Evolutionary conservation across 805 yeast species (phyloP).

Genomic region (Kurtzmaniella fragi): DNA sequence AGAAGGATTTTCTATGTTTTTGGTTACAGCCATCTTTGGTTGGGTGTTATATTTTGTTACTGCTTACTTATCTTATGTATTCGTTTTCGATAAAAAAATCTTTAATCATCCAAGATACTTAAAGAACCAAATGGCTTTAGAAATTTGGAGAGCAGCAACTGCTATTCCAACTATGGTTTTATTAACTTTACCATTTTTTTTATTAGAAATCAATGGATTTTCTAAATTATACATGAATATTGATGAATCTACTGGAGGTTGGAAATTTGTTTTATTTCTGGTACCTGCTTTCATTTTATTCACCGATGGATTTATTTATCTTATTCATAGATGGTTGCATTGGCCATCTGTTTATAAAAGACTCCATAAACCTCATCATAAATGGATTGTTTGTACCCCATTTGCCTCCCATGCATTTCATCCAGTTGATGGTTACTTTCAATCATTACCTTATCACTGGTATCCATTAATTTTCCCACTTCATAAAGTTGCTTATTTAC

Average conservation of each 20-base stretch:
- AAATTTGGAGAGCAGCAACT: constrained; percentile 68
- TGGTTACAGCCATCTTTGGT: constrained; percentile 77
- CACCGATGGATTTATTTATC: constrained; percentile 89
- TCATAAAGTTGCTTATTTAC: constrained; percentile 78
- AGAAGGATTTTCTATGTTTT: constrained; percentile 60
- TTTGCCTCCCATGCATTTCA: constrained; percentile 98
- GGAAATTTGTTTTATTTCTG: constrained; percentile 61
- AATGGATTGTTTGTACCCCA: constrained; percentile 98
- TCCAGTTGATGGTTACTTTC: constrained; percentile 93
- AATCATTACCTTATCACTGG: constrained; percentile 88
- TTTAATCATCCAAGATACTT: constrained; percentile 95
- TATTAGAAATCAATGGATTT: constrained; percentile 77
- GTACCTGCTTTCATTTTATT: constrained; percentile 79
- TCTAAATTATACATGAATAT: constrained; percentile 71
- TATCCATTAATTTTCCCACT: constrained; percentile 91
- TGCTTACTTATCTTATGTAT: constrained; percentile 72
- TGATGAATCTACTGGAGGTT: constrained; percentile 60
- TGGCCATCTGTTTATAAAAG: constrained; percentile 85
- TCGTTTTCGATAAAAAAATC: constrained; percentile 80
- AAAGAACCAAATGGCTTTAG: constrained; percentile 87
- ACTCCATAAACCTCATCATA: constrained; percentile 96
- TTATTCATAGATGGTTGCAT: constrained; percentile 89
- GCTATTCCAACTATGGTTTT: constrained; percentile 89
- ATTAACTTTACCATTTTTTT: constrained; percentile 86
- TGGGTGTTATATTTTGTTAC: constrained; percentile 72